Conservation (phyloP, 768 basidiomycete species). For the Phlebiopsis flavidoalba region DNA sequence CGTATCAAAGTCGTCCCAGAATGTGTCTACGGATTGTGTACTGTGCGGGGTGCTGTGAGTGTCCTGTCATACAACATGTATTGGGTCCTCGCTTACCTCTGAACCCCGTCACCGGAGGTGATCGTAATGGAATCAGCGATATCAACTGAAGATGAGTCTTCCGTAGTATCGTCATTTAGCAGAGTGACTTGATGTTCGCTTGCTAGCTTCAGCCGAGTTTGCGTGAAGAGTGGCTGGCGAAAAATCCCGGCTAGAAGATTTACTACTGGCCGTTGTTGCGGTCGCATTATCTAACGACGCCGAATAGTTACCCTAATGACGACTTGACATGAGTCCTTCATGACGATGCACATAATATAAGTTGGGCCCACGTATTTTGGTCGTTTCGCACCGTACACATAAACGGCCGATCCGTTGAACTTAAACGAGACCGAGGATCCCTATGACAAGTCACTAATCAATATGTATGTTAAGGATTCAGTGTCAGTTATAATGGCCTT, state of each 20-base stretch:
- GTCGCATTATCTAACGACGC: not conserved
- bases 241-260: not conserved
- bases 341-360: not conserved
- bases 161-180: not conserved
- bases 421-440: not conserved
- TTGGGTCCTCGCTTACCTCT: not conserved
- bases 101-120: not conserved
- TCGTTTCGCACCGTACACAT: not conserved
- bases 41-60: not conserved
- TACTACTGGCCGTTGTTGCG: not conserved
- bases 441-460: not conserved
- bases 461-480: too few relatives aligned
- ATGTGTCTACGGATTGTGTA: not conserved
- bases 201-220: not conserved
- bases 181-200: not conserved
- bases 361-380: conserved; percentile 1
- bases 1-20: not conserved
- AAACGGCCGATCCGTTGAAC: conserved; percentile 5
- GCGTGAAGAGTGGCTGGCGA: not conserved
- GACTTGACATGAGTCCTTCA: not conserved
- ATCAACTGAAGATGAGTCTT: not conserved
- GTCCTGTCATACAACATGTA: not conserved
- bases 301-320: not conserved
- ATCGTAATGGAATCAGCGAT: conserved; percentile 3
- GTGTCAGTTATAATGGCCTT: not conserved